A percentile compares a stretch with the other conserved stretches of the same genome.
Conservation (phyloP, 345 rosid genomes). For the Arabidopsis arenosa region DNA sequence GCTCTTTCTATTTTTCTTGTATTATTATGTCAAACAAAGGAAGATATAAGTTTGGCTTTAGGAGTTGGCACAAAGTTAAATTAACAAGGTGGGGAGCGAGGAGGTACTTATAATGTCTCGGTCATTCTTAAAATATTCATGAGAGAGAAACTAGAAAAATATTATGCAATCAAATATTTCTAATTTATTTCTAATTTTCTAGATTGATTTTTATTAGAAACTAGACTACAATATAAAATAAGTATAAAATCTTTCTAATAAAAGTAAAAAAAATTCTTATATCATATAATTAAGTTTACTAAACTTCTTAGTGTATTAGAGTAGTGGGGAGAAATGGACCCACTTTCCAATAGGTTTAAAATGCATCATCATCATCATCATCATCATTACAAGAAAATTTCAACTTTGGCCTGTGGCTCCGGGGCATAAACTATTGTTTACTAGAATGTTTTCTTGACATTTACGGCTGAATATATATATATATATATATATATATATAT, state of each 20-base stretch:
- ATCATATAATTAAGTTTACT: slow-evolving; percentile 17
- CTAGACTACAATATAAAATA: not conserved
- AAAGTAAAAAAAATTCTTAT: not conserved
- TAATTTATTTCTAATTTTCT: too few species aligned
- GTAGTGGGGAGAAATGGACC: slow-evolving; percentile 46
- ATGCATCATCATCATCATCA: slow-evolving; percentile 25
- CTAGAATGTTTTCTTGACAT: slow-evolving; percentile 38
- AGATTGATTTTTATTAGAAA: not conserved
- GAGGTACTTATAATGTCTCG: slow-evolving; percentile 46
- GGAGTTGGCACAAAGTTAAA: slow-evolving; percentile 42
- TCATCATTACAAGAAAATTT: slow-evolving; percentile 36
- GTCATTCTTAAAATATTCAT: slow-evolving; percentile 1
- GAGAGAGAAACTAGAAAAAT: slow-evolving; percentile 12
- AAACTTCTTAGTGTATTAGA: slow-evolving; percentile 23
- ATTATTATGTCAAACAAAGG: slow-evolving; percentile 23
- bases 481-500: slow-evolving; percentile 25
- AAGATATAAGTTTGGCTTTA: slow-evolving; percentile 32
- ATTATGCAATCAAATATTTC: not conserved
- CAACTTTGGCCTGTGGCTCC: slow-evolving; percentile 40
- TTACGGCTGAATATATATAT: slow-evolving; percentile 28
- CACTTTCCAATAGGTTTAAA: slow-evolving; percentile 43
- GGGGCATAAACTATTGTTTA: slow-evolving; percentile 40
- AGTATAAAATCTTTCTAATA: not conserved
- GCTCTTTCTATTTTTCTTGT: slow-evolving; percentile 17
- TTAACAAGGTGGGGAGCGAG: slow-evolving; percentile 35